Percentiles rank a stretch among this genome's conserved stretches.
Evolutionary conservation across 1,284 basidiomycete genomes (phyloP).

Genomic region (Tetrapyrgos nigripes): DNA sequence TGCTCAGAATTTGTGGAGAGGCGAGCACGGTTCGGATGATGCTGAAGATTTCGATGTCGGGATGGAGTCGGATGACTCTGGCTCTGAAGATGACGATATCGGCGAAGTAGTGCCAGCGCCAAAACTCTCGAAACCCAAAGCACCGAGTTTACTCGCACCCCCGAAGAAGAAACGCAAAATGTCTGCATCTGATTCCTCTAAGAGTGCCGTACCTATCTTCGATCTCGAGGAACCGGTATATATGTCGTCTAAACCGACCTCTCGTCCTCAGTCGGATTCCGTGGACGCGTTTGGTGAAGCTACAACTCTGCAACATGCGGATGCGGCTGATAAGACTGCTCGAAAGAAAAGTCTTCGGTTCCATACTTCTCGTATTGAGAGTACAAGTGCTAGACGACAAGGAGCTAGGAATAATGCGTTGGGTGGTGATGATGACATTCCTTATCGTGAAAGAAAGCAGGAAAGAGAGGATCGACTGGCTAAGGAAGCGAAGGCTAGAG

Average conservation of each 20-base stretch:
- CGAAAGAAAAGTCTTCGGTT: slow-evolving; percentile 85
- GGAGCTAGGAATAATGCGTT: slow-evolving; percentile 68
- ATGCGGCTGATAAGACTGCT: slow-evolving; percentile 83
- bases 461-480: slow-evolving; percentile 59
- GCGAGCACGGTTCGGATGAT: slow-evolving; percentile 29
- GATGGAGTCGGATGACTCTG: slow-evolving; percentile 44
- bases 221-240: slow-evolving; percentile 80
- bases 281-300: slow-evolving; percentile 80
- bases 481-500: slow-evolving; percentile 54
- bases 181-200: slow-evolving; percentile 29
- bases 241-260: slow-evolving; percentile 39
- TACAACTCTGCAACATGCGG: slow-evolving; percentile 69
- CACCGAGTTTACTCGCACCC: slow-evolving; percentile 3
- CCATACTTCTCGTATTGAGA: slow-evolving; percentile 86
- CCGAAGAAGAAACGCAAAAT: slow-evolving; percentile 51
- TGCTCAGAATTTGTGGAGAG: slow-evolving; percentile 39
- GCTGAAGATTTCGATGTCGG: slow-evolving; percentile 30
- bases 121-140: slow-evolving; percentile 21
- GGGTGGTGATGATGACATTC: slow-evolving; percentile 91
- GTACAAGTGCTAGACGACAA: slow-evolving; percentile 70
- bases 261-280: slow-evolving; percentile 32
- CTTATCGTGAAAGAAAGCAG: slow-evolving; percentile 74
- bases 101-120: slow-evolving; percentile 48
- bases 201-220: slow-evolving; percentile 50
- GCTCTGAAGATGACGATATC: slow-evolving; percentile 63